phyloP scores from a whole-genome alignment of 2,329 filamentous ascomycete genomes.

The Aureobasidium sp. region DNA sequence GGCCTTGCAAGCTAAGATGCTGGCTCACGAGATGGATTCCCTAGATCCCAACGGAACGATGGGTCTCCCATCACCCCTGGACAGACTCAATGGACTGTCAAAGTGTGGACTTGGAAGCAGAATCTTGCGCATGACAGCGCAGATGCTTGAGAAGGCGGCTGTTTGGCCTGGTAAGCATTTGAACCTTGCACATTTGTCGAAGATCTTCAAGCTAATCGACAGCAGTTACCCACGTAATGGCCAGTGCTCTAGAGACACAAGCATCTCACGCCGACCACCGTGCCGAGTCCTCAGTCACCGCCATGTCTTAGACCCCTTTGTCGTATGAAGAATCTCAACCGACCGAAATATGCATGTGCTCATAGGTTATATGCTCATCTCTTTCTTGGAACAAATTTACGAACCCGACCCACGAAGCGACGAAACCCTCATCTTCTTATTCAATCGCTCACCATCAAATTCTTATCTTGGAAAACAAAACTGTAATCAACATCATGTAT shows the following conservation, averaged over 20 bases:
- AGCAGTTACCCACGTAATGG: conserved; percentile 61
- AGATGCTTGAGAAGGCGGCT: conserved; percentile 78
- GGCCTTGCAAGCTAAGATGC: conserved; percentile 42
- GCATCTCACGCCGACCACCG: conserved; percentile 55
- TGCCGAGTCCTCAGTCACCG: conserved; percentile 40
- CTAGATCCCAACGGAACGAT: conserved; percentile 44
- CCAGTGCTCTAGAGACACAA: conserved; percentile 56
- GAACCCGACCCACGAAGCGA: conserved; percentile 5
- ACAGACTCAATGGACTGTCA: conserved; percentile 46
- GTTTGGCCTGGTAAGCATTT: conserved; percentile 76
- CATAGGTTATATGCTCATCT: not conserved
- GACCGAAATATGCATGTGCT: not conserved
- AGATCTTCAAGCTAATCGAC: conserved; percentile 13
- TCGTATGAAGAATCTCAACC: not conserved
- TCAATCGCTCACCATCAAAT: not conserved
- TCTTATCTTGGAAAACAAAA: not conserved
- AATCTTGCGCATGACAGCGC: conserved; percentile 73
- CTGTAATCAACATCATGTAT: conserved; percentile 4
- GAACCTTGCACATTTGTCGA: not conserved
- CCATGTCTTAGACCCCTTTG: not conserved
- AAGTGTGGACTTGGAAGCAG: conserved; percentile 71
- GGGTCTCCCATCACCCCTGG: conserved; percentile 30
- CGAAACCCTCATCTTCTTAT: not conserved
- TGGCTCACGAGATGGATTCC: conserved; percentile 44
- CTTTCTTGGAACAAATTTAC: not conserved